Evolutionary conservation across 176 grass and related monocot genomes (phyloP).

Genomic region (Oryza australiensis): DNA sequence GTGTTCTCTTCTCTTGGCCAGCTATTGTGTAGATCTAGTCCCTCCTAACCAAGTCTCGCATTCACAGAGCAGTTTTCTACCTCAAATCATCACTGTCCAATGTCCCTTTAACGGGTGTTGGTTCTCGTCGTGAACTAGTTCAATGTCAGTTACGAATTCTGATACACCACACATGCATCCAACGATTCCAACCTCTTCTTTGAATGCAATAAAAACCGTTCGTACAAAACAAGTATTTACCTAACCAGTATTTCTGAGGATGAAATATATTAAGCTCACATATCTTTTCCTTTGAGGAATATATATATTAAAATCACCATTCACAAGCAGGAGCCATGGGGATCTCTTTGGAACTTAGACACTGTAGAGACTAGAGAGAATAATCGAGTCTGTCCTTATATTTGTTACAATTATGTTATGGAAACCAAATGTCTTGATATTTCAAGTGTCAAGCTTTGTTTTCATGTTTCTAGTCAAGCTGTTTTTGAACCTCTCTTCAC

Average conservation of each 20-base stretch:
- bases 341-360: conserved; percentile 18
- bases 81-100: too few species aligned
- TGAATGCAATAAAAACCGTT: background rate
- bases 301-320: background rate
- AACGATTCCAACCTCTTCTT: background rate
- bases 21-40: too few species aligned
- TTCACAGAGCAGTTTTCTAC: too few species aligned
- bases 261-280: conserved; percentile 7
- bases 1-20: too few species aligned
- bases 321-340: background rate
- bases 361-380: conserved; percentile 3
- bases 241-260: background rate
- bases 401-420: background rate
- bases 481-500: conserved; percentile 9
- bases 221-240: background rate
- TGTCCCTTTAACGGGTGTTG: too few species aligned
- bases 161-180: background rate
- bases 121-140: too few species aligned
- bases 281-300: conserved; percentile 24
- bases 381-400: background rate
- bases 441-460: conserved; percentile 17
- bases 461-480: conserved; percentile 10
- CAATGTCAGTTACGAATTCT: background rate
- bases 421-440: conserved; percentile 9
- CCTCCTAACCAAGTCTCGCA: too few species aligned